Evolutionary conservation across 805 yeast species (phyloP), one percentile per base, ranked within the genome.

Genomic region (Myxozyma udenii): DNA sequence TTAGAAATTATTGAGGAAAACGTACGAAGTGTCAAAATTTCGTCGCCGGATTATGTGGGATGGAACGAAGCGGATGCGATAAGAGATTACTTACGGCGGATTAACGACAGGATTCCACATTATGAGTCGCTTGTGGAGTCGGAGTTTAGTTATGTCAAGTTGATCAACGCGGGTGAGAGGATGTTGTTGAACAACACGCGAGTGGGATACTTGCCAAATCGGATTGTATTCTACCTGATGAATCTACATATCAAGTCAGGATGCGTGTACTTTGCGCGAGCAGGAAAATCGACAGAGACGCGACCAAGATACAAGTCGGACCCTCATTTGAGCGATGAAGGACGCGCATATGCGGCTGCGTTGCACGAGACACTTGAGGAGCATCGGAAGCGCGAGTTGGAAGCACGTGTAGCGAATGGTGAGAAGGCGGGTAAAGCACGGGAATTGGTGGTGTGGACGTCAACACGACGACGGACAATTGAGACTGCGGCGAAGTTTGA

Each of bases 171-270:
- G 68, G 96, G 97, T 16, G 93, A 88, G 66, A 71, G 85, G 58
- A 76, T 91, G 51, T 81, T 85, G 41, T 78, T 90, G 53, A 85
- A 87, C 70, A 81, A 86, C 64, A 82, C 90, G 37, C 84, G 85
- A 58, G 80, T 87, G 63, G 97, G 96, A 16, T 93, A 91, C 67
- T 75, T 93, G 67, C 82, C 88, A 32, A 88, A 91, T 66, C 85
- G 93, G 64, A 93, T 93, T 45, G 89, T 93, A 23, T 88, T 87
- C 67, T 93, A 87, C 68, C 74, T 93, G 66, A 87, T 93, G 88
- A 93, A 93, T 71, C 77, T 93, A 11, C 79, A 91, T 60, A 85
- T 88, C 64, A 87, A 88, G 66, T 76, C 80, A 46, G 97, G 98
- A 0, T 81, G 90, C 25, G 87, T 93, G n/a, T 93, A 82, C 68